These are phyloP conservation scores for Fusarium multiceps DNA, from an alignment of 2,329 filamentous ascomycete species.

Conservation along the genomic window DNA sequence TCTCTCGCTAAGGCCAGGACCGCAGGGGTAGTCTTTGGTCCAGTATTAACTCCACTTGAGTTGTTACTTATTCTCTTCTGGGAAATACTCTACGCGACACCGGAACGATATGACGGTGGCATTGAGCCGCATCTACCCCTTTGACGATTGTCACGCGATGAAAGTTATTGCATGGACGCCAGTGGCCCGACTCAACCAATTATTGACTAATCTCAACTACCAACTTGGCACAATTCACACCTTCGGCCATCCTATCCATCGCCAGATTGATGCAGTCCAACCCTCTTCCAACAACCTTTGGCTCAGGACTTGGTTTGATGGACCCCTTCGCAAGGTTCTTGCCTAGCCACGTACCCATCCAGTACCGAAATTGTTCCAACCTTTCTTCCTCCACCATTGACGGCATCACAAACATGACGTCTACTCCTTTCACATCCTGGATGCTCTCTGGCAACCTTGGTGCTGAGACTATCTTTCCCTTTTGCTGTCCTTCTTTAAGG, in stretches of 20 bases:
- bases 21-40: too few species aligned
- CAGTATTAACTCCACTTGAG: not conserved
- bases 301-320: constrained; percentile 55
- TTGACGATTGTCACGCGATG: not conserved
- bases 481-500: not conserved
- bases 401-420: constrained; percentile 54
- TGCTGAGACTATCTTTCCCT: constrained; percentile 53
- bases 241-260: constrained; percentile 50
- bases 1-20: too few species aligned
- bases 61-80: not conserved
- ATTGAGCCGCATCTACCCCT: not conserved
- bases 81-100: not conserved
- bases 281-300: constrained; percentile 52
- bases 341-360: constrained; percentile 54
- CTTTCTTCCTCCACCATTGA: constrained; percentile 50
- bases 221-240: constrained; percentile 58
- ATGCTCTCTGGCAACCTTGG: constrained; percentile 49
- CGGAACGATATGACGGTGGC: not conserved
- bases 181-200: not conserved
- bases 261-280: constrained; percentile 53
- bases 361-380: constrained; percentile 53
- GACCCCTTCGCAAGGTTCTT: constrained; percentile 47
- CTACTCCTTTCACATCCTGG: constrained; percentile 48
- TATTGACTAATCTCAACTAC: constrained; percentile 54
- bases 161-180: too few species aligned